These are phyloP conservation scores for Kwoniella bestiolae DNA, from an alignment of 768 basidiomycete species.

Conservation along the genomic window DNA sequence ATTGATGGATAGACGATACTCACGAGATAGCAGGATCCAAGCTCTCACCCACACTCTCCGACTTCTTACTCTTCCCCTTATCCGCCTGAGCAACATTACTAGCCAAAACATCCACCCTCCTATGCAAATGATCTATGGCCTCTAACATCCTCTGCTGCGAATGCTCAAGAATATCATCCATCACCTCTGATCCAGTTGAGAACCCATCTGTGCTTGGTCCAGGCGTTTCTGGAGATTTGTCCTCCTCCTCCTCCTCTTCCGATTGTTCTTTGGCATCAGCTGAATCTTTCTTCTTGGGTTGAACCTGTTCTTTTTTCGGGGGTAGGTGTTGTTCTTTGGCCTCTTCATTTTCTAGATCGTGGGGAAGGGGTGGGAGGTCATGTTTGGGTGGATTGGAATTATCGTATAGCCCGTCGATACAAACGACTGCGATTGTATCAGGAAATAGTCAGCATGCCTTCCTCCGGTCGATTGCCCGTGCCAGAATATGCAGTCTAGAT, in stretches of 20 bases:
- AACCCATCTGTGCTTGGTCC: conserved; percentile 10
- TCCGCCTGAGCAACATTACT: conserved; percentile 13
- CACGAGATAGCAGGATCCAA: conserved; percentile 22
- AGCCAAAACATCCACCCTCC: conserved; percentile 30
- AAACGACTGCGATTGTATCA: too few relatives aligned
- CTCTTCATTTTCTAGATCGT: conserved; percentile 17
- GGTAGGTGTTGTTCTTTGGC: background rate
- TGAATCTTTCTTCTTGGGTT: background rate
- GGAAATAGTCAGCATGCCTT: too few relatives aligned
- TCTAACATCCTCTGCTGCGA: conserved; percentile 53
- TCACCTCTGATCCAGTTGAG: conserved; percentile 47
- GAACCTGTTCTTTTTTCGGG: background rate
- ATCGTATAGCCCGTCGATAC: conserved; percentile 49
- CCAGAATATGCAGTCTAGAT: too few relatives aligned
- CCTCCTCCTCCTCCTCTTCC: background rate
- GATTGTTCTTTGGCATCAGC: background rate
- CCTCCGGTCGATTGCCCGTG: too few relatives aligned
- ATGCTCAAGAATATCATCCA: conserved; percentile 54
- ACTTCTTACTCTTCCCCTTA: background rate
- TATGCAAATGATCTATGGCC: conserved; percentile 38
- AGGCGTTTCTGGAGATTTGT: background rate
- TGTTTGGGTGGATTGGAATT: conserved; percentile 33
- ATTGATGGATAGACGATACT: conserved; percentile 1
- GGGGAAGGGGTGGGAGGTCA: conserved; percentile 17
- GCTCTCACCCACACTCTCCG: background rate